phyloP scores from a whole-genome alignment of 768 basidiomycete genomes.

The Clitopilus passeckerianus region DNA sequence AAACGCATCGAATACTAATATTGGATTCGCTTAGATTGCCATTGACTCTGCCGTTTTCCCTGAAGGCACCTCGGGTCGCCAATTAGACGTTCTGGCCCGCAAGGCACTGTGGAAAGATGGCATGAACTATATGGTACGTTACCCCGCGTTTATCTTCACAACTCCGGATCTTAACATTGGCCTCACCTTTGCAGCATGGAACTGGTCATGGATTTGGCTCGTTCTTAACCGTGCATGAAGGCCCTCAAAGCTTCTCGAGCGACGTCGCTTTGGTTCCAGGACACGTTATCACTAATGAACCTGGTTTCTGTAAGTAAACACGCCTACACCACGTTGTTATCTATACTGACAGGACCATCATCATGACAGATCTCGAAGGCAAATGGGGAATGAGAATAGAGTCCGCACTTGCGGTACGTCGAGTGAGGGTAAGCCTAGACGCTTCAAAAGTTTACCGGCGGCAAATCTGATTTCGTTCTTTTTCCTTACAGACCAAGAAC shows the following conservation, averaged over 20 bases:
- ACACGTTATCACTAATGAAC: constrained; percentile 91
- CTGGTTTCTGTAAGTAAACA: constrained; percentile 73
- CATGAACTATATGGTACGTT: constrained; percentile 67
- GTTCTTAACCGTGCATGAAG: constrained; percentile 84
- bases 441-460: background rate
- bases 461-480: background rate
- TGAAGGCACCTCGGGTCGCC: constrained; percentile 77
- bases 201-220: constrained; percentile 90
- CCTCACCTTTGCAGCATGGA: constrained; percentile 55
- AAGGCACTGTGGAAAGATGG: constrained; percentile 86
- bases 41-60: constrained; percentile 91
- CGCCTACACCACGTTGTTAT: constrained; percentile 7
- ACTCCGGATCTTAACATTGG: constrained; percentile 5
- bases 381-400: constrained; percentile 93
- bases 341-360: constrained; percentile 4
- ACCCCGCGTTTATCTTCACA: background rate
- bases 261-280: constrained; percentile 72
- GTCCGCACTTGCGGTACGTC: constrained; percentile 73
- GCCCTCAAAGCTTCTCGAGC: constrained; percentile 74
- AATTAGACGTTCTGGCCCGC: constrained; percentile 87
- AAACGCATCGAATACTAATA: constrained; percentile 10
- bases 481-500: constrained; percentile 53
- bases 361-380: constrained; percentile 58
- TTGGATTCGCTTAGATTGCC: constrained; percentile 58
- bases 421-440: constrained; percentile 39